Percentiles rank a stretch among this genome's conserved stretches.
These are phyloP conservation scores for Fusarium fracticaudum DNA, from an alignment of 2,329 filamentous ascomycete genomes.

Conservation along the genomic window DNA sequence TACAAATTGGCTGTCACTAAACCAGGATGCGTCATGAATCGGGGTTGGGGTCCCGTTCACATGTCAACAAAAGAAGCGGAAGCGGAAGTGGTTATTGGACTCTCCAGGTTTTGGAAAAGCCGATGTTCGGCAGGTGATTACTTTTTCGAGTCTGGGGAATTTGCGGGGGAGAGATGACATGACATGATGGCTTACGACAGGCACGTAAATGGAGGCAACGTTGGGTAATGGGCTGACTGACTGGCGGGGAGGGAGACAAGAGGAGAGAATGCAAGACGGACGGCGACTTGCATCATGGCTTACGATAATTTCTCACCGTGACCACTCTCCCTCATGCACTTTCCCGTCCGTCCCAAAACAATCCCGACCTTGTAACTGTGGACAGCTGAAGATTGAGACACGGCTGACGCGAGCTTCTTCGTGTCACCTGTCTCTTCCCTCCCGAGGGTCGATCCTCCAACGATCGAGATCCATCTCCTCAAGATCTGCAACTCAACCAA, in stretches of 20 bases:
- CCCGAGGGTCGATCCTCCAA: constrained; percentile 15
- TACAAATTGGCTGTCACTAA: constrained; percentile 5
- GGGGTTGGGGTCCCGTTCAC: constrained; percentile 18
- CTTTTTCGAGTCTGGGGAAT: constrained; percentile 33
- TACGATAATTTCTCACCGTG: constrained; percentile 6
- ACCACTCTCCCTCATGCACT: constrained; percentile 4
- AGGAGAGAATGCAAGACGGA: background rate
- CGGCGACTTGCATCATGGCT: background rate
- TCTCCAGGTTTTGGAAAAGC: constrained; percentile 15
- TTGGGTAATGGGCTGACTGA: background rate
- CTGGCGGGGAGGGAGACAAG: background rate
- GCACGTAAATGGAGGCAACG: background rate
- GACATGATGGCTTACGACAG: background rate
- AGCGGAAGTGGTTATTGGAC: constrained; percentile 17
- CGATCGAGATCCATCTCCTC: constrained; percentile 27
- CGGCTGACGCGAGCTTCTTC: constrained; percentile 5
- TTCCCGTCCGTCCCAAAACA: background rate
- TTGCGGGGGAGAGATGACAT: constrained; percentile 25
- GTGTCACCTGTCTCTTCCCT: background rate
- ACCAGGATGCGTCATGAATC: constrained; percentile 26
- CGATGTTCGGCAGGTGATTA: constrained; percentile 36
- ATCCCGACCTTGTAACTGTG: background rate
- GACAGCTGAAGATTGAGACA: constrained; percentile 21
- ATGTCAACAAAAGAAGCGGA: constrained; percentile 14
- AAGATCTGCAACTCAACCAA: constrained; percentile 23